Evolutionary conservation across 179 eudicot species (phyloP).

Genomic region (Beta macrorhiza): DNA sequence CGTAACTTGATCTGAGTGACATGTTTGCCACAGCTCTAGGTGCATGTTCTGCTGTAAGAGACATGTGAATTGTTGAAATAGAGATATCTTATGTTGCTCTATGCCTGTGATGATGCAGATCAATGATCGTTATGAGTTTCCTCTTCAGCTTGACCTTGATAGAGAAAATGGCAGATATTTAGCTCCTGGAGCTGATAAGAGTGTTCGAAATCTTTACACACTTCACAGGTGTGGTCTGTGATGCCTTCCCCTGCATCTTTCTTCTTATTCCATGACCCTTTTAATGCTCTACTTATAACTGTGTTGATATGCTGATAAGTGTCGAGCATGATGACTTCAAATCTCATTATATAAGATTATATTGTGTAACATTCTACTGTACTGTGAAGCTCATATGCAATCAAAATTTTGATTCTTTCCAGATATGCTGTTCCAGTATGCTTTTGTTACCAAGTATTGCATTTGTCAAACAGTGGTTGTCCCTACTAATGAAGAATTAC

Average conservation of each 20-base stretch:
- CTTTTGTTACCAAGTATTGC: not conserved
- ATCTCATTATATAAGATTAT: not conserved
- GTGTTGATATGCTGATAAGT: not conserved
- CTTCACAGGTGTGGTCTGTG: slow-evolving; percentile 57
- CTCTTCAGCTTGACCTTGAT: slow-evolving; percentile 78
- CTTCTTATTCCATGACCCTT: not conserved
- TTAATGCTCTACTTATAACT: not conserved
- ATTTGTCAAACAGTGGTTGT: not conserved
- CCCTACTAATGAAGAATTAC: not conserved
- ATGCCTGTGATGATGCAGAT: slow-evolving; percentile 39
- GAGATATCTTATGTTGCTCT: not conserved
- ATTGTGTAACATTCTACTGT: no score
- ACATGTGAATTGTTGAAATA: not conserved
- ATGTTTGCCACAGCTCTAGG: not conserved
- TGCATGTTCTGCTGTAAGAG: not conserved
- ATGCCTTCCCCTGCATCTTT: not conserved
- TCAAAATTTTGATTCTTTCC: not conserved
- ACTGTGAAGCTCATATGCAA: no score
- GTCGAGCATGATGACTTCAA: not conserved
- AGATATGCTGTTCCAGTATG: not conserved
- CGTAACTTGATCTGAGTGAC: no score
- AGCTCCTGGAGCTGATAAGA: slow-evolving; percentile 70
- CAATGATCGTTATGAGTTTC: slow-evolving; percentile 86
- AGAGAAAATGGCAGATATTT: slow-evolving; percentile 75
- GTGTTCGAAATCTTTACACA: slow-evolving; percentile 72